Base-by-base conservation (phyloP, 805 yeast species). In the Candida maris region DNA sequence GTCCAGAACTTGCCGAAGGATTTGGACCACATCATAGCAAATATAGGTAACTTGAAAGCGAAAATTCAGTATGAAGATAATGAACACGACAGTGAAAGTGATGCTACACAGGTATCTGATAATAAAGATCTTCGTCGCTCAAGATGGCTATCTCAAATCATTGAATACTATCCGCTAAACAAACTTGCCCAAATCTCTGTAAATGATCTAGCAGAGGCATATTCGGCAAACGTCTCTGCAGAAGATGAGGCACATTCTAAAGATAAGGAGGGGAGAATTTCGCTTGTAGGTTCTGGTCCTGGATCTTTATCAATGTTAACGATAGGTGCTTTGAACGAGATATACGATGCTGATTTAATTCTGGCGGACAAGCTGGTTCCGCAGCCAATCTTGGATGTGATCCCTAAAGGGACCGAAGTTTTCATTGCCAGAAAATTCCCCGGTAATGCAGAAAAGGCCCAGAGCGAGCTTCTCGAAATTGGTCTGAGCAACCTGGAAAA, bases 391-490 rank as follows among this genome's bases (percentile, higher is more conserved):
- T 64, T 91, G 23, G 85, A 81, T 30, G 62, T 89, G 14, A 81
- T 91, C n/a, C 97, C 97, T 0, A 57, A 72, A 20, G 68, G 70
- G 20, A 85, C 94, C 1, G 81, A 79, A 30, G 67, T 82, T 4
- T 87, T 84, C 56, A 88, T 91, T 41, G 97, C 97, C 2, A 73
- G 87, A 27, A 91, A 91, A 59, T 91, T 88, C 63, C 97, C 97
- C 3, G 97, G 97, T 1, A 91, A 91, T 57, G 97, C 97, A 1
- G 96, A 88, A 52, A 73, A 74, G 32, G 97, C 97, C 0, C 97
- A 91, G 60, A 73, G 83, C 41, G 96, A 91, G 59, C 69, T 91
- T 29, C 64, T 87, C 22, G 65, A 70, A n/a, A 57, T 81, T 45
- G 97, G 96, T 0, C 61, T 91, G 13, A 71, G 70, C 22, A 81